Evolutionary conservation across 1,284 basidiomycete genomes (phyloP).

Genomic region (Malassezia caprae): DNA sequence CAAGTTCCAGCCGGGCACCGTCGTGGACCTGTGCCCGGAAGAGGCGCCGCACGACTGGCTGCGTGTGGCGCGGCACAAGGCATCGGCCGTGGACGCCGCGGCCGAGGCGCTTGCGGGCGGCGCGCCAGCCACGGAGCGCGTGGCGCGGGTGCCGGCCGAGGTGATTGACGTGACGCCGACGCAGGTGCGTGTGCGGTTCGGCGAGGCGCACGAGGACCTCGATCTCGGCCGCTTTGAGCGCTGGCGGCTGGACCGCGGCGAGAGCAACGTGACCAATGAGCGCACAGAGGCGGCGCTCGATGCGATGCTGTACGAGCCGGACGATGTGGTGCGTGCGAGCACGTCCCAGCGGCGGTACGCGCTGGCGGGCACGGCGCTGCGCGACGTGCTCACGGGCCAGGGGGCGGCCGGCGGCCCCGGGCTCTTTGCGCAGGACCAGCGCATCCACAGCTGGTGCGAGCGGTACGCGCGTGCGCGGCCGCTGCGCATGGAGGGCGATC

Average conservation of each 20-base stretch:
- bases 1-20: conserved; percentile 26
- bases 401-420: conserved; percentile 57
- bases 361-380: conserved; percentile 29
- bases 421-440: conserved; percentile 54
- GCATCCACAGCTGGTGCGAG: conserved; percentile 48
- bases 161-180: conserved; percentile 28
- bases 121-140: neutral
- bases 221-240: conserved; percentile 61
- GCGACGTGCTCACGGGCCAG: conserved; percentile 51
- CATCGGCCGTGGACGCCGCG: neutral
- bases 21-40: conserved; percentile 29
- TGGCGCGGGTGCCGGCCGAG: conserved; percentile 22
- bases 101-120: neutral
- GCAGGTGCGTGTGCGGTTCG: conserved; percentile 33
- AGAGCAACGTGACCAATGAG: conserved; percentile 59
- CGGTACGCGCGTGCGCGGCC: conserved; percentile 53
- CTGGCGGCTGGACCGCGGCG: conserved; percentile 60
- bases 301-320: conserved; percentile 57
- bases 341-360: conserved; percentile 25
- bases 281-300: conserved; percentile 63
- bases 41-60: conserved; percentile 1
- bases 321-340: conserved; percentile 39
- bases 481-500: conserved; percentile 68
- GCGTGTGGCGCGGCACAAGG: neutral
- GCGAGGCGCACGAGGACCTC: conserved; percentile 48